phyloP scores from a whole-genome alignment of 148 eudicot species.

The Cornus controversa region DNA sequence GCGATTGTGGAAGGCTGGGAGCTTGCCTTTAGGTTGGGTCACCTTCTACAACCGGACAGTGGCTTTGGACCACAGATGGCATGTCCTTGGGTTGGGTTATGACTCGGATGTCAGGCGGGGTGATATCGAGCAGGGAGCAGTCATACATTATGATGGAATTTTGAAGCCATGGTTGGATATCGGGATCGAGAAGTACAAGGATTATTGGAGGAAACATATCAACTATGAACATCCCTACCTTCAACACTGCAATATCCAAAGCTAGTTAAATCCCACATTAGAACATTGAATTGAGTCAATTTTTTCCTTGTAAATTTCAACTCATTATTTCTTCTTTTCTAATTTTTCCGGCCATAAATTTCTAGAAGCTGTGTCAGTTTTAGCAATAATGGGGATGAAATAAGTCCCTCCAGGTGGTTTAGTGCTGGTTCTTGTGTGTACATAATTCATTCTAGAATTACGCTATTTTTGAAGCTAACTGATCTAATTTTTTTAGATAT shows the following conservation, averaged over 20 bases:
- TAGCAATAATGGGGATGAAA: conserved; percentile 22
- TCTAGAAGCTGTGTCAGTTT: conserved; percentile 19
- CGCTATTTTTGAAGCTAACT: not conserved
- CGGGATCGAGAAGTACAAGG: conserved; percentile 67
- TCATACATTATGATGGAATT: conserved; percentile 85
- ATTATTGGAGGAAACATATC: conserved; percentile 64
- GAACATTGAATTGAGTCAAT: conserved; percentile 5
- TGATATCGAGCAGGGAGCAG: conserved; percentile 68
- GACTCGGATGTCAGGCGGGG: conserved; percentile 45
- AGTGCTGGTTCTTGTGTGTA: conserved; percentile 12
- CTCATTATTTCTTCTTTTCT: not conserved
- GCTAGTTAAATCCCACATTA: conserved; percentile 27
- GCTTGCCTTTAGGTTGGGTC: conserved; percentile 88
- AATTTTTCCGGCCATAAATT: conserved; percentile 2
- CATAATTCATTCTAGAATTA: conserved; percentile 15
- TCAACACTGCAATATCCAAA: conserved; percentile 86
- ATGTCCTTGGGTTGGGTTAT: conserved; percentile 78
- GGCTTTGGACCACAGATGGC: conserved; percentile 68
- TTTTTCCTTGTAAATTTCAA: conserved; percentile 21
- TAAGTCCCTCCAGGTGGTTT: not conserved
- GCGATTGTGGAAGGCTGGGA: conserved; percentile 72
- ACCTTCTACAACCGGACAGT: conserved; percentile 77
- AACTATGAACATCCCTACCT: conserved; percentile 63
- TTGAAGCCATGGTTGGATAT: conserved; percentile 97
- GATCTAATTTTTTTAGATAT: not conserved